Conservation (phyloP, 202 grass and related monocot species). For the Musa balbisiana region DNA sequence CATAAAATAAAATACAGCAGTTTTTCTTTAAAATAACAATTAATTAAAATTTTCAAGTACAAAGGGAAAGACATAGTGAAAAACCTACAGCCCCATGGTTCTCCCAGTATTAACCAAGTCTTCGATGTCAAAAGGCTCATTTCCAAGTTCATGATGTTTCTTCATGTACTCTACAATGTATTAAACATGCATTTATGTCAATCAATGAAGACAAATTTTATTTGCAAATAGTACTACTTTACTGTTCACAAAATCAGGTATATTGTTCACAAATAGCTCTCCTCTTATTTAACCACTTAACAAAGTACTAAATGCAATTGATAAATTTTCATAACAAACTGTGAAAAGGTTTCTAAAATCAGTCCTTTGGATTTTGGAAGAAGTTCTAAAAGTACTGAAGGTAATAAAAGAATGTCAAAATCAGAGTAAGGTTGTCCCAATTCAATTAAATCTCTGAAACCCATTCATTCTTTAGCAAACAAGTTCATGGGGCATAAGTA, state of each 20-base stretch:
- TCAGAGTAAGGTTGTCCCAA: not conserved
- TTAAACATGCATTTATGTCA: not conserved
- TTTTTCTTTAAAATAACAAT: slow-evolving; percentile 7
- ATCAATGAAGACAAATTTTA: not conserved
- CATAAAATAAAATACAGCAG: slow-evolving; percentile 14
- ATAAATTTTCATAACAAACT: too few species aligned
- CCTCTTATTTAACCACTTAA: not conserved
- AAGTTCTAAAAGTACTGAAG: too few species aligned
- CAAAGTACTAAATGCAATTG: not conserved
- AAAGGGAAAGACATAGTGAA: not conserved
- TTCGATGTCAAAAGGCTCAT: slow-evolving; percentile 95
- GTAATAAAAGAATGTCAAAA: too few species aligned
- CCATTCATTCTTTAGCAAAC: not conserved
- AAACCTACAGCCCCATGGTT: slow-evolving; percentile 73
- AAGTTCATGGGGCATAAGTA: not conserved
- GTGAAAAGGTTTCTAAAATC: too few species aligned
- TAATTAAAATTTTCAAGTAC: not conserved
- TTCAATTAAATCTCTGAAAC: not conserved
- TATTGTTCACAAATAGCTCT: not conserved
- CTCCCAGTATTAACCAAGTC: slow-evolving; percentile 81
- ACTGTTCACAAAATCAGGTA: not conserved
- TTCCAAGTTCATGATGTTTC: slow-evolving; percentile 58
- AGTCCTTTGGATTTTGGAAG: too few species aligned
- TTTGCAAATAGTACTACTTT: not conserved
- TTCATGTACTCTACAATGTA: slow-evolving; percentile 60